phyloP scores from a whole-genome alignment of 75 land plant genomes.

The Pinus albicaulis region DNA sequence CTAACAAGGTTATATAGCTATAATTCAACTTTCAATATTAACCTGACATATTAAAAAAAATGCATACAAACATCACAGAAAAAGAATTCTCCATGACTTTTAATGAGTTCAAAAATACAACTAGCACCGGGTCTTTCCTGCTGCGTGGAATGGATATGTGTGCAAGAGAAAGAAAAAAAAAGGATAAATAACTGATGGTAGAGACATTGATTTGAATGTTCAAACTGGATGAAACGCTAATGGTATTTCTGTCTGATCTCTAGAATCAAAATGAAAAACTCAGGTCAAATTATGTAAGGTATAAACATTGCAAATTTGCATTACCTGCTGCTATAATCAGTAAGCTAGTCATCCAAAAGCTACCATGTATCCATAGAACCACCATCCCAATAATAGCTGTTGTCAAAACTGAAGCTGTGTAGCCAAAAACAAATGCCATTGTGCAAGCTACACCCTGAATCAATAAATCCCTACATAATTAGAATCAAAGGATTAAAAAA shows the following conservation, averaged over 20 bases:
- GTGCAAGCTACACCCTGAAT: slow-evolving; percentile 54
- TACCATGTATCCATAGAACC: slow-evolving; percentile 85
- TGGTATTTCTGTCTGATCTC: not conserved
- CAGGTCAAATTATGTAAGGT: not conserved
- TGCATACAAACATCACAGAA: not conserved
- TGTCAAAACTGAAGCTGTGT: slow-evolving; percentile 47
- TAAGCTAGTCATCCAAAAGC: slow-evolving; percentile 84
- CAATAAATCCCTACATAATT: slow-evolving; percentile 9
- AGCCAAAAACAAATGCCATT: slow-evolving; percentile 51
- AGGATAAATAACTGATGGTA: slow-evolving; percentile 5
- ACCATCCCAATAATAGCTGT: slow-evolving; percentile 34
- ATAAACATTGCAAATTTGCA: not conserved
- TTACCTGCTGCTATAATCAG: slow-evolving; percentile 70
- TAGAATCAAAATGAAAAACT: not conserved
- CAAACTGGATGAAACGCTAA: not conserved
- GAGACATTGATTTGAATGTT: not conserved
- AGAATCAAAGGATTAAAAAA: not conserved
- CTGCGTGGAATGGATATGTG: not conserved
- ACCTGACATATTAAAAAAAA: not conserved
- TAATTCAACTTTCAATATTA: slow-evolving; percentile 2
- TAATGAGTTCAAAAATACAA: not conserved
- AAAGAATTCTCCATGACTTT: not conserved
- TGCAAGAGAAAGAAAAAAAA: slow-evolving; percentile 13
- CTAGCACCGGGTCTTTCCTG: not conserved
- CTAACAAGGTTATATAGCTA: not conserved